Evolutionary conservation across 2,329 filamentous ascomycete genomes (phyloP).

Genomic region (Hypoxylon sp.): DNA sequence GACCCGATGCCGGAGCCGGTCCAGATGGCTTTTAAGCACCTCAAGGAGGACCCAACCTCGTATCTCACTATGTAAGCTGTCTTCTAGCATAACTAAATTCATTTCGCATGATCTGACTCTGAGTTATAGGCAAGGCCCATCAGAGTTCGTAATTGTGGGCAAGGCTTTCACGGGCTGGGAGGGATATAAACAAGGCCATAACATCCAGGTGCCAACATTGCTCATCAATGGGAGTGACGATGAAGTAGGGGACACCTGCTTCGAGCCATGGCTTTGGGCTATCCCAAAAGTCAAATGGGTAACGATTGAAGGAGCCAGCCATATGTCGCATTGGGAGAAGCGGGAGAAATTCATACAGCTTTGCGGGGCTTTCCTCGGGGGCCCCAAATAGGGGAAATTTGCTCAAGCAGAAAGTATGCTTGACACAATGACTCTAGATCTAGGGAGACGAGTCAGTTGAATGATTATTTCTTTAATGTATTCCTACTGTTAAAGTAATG

Average conservation of each 20-base stretch:
- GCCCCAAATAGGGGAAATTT: background rate
- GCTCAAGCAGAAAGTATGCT: background rate
- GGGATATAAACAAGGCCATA: slow-evolving; percentile 26
- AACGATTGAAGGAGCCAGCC: slow-evolving; percentile 31
- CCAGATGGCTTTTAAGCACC: slow-evolving; percentile 21
- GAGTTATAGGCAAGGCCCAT: slow-evolving; percentile 28
- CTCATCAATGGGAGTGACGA: slow-evolving; percentile 34
- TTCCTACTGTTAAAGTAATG: background rate
- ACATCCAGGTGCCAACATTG: slow-evolving; percentile 33
- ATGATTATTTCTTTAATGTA: background rate
- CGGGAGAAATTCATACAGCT: slow-evolving; percentile 19
- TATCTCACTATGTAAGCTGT: slow-evolving; percentile 22
- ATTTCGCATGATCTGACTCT: background rate
- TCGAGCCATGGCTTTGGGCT: slow-evolving; percentile 38
- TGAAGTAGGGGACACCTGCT: slow-evolving; percentile 24
- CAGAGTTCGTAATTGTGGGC: slow-evolving; percentile 33
- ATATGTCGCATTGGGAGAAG: slow-evolving; percentile 37
- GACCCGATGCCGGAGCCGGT: slow-evolving; percentile 20
- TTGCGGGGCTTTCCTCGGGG: slow-evolving; percentile 7
- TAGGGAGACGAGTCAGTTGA: background rate
- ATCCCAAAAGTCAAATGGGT: slow-evolving; percentile 39
- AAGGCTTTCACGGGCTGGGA: slow-evolving; percentile 37
- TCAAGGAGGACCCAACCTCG: slow-evolving; percentile 28
- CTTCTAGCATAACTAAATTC: no score
- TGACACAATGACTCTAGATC: background rate